Percentiles rank a stretch among this genome's conserved stretches.
Conservation (phyloP, 2,329 filamentous ascomycete genomes). For the Ophiostoma himal-ulmi region DNA sequence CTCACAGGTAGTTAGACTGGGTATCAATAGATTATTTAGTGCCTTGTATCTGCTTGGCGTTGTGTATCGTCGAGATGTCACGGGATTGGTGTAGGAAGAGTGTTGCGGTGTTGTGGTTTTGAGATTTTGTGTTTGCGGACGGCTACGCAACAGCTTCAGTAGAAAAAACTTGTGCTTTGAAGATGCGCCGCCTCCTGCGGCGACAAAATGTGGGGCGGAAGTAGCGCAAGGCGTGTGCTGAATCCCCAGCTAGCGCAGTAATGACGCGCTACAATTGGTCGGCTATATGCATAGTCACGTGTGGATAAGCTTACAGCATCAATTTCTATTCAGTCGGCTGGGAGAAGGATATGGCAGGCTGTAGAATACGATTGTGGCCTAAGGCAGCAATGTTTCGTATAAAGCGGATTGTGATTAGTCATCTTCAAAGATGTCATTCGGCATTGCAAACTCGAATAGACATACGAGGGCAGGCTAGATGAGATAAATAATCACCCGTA, state of each 20-base stretch:
- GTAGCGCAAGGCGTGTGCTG: slow-evolving; percentile 14
- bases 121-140: background rate
- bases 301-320: background rate
- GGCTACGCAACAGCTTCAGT: slow-evolving; percentile 7
- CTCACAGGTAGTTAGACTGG: background rate
- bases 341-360: background rate
- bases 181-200: slow-evolving; percentile 19
- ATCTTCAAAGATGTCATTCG: background rate
- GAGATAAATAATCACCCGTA: too few relatives aligned
- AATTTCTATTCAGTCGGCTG: background rate
- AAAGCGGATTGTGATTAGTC: background rate
- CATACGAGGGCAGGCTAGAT: too few relatives aligned
- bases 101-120: background rate
- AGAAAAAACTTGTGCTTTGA: slow-evolving; percentile 11
- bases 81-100: background rate
- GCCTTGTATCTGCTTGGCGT: background rate
- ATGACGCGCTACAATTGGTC: slow-evolving; percentile 23
- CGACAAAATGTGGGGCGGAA: background rate
- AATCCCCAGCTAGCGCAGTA: slow-evolving; percentile 17
- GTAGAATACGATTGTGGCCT: background rate
- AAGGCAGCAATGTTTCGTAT: background rate
- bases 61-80: background rate
- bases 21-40: background rate
- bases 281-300: slow-evolving; percentile 14
- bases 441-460: too few relatives aligned